A percentile compares a stretch with the other conserved stretches of the same genome.
phyloP scores from a whole-genome alignment of 2,329 filamentous ascomycete species.

The Pyricularia grisea region DNA sequence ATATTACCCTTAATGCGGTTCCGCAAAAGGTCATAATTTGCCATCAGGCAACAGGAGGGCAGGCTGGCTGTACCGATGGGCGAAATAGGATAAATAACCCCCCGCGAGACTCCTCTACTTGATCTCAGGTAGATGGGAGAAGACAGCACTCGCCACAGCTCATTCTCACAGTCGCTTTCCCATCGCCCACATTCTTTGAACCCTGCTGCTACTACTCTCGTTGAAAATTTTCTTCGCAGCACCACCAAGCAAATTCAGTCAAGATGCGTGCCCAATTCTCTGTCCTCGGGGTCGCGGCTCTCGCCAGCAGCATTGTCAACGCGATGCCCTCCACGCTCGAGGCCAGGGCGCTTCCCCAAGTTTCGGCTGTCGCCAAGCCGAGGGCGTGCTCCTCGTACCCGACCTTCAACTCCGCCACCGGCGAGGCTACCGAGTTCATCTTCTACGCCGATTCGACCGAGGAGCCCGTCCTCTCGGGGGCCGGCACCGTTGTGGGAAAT shows the following conservation, averaged over 20 bases:
- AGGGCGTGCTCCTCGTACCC: constrained; percentile 1
- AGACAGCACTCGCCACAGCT: background rate
- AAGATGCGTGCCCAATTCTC: background rate
- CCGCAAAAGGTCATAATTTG: background rate
- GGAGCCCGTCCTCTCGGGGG: background rate
- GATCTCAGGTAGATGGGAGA: background rate
- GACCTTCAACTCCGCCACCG: background rate
- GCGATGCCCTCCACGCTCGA: background rate
- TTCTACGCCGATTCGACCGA: constrained; percentile 1
- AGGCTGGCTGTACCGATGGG: background rate
- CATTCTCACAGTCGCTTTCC: background rate
- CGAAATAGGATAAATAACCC: background rate
- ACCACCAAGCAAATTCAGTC: background rate
- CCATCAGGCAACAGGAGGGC: background rate
- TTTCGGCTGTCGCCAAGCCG: background rate
- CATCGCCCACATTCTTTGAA: background rate
- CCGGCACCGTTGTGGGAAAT: background rate
- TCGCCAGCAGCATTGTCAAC: background rate
- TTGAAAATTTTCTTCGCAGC: background rate
- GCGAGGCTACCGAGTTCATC: background rate
- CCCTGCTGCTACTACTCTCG: background rate
- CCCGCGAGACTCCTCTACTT: background rate
- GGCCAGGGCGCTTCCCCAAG: background rate
- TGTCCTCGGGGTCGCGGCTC: background rate
- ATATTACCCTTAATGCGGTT: background rate